Base-by-base conservation (phyloP, 306 rosid genomes). In the Lotus japonicus region DNA sequence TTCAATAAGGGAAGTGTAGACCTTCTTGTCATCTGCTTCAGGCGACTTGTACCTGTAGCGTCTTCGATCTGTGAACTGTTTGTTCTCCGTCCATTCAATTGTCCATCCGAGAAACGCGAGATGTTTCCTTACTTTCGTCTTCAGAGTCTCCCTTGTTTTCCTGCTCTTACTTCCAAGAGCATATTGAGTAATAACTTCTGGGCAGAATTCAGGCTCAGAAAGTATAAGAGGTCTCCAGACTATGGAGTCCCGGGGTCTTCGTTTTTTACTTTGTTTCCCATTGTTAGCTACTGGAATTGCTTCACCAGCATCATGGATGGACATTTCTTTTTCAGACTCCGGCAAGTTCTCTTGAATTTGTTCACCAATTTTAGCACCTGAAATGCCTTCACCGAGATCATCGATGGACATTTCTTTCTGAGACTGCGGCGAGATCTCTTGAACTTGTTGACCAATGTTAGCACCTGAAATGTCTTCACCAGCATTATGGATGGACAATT, bases 91-190 rank as follows among this genome's bases (percentile, higher is more conserved):
- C 45, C 58, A 70, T 19, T 91, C 97, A 62, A 88, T 80, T 59
- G 68, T 79, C 92, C 97, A 90, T 42, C 96, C 96, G 60, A 85
- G 80, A 69, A 49, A 74, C 1, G 56, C 81, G 62, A 90, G 82
- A 87, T 90, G 94, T 45, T 80, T 78, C 68, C 72, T 43, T 23
- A 77, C 78, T 45, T 71, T 53, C 17, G 55, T 66, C 52, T 52
- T 46, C 65, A 79, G 23, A 33, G 31, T 39, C 23, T 75, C 82
- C 48, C 63, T 35, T 6, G 45, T 13, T 15, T 11, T 78, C 79
- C 64, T 78, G 39, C 76, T 78, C 11, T 21, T 51, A 31, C 11
- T 49, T 28, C 74, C 77, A 42, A 11, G 1, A 9, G 53, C 60
- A 60, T 85, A 87, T 42, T 76, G 52, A 12, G 66, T 15, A 53